phyloP scores from a whole-genome alignment of 2,329 filamentous ascomycete species.

The Neophaeococcomyces aloes region DNA sequence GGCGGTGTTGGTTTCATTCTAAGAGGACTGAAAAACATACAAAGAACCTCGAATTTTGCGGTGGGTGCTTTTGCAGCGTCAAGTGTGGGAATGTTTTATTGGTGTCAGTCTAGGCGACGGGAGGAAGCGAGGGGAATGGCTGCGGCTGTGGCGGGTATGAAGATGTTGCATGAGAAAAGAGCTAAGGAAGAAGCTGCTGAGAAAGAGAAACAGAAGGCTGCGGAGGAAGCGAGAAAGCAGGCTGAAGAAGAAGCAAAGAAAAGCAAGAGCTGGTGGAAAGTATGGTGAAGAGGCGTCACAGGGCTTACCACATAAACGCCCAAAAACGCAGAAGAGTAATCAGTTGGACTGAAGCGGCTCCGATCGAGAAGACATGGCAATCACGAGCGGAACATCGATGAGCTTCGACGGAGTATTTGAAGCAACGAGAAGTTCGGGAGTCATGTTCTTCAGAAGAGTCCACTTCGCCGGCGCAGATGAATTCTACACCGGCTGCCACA shows the following conservation, averaged over 20 bases:
- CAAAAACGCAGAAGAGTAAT: too few species aligned
- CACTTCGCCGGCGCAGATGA: too few species aligned
- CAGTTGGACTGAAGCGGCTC: too few species aligned
- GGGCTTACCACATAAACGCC: too few species aligned
- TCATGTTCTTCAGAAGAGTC: too few species aligned
- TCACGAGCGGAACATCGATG: too few species aligned
- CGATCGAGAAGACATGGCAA: too few species aligned
- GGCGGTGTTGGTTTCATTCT: conserved; percentile 65
- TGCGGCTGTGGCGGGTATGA: conserved; percentile 71
- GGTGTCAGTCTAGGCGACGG: conserved; percentile 63
- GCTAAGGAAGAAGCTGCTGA: conserved; percentile 37
- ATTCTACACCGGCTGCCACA: too few species aligned
- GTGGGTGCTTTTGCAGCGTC: conserved; percentile 63
- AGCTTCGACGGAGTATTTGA: too few species aligned
- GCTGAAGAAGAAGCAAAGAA: conserved; percentile 12
- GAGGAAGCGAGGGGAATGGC: conserved; percentile 76
- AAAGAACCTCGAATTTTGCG: conserved; percentile 60
- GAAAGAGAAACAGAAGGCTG: conserved; percentile 24
- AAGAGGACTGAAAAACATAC: conserved; percentile 30
- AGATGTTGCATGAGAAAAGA: conserved; percentile 59
- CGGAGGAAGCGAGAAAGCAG: conserved; percentile 25
- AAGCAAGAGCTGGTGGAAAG: conserved; percentile 37
- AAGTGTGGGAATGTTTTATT: conserved; percentile 68
- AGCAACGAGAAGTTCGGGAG: too few species aligned
- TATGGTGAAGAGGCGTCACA: conserved; percentile 29